Percentiles rank a stretch among this genome's conserved stretches.
These are phyloP conservation scores for Nitzschia inconspicua DNA, from an alignment of 108 stramenopile genomes.

Conservation along the genomic window DNA sequence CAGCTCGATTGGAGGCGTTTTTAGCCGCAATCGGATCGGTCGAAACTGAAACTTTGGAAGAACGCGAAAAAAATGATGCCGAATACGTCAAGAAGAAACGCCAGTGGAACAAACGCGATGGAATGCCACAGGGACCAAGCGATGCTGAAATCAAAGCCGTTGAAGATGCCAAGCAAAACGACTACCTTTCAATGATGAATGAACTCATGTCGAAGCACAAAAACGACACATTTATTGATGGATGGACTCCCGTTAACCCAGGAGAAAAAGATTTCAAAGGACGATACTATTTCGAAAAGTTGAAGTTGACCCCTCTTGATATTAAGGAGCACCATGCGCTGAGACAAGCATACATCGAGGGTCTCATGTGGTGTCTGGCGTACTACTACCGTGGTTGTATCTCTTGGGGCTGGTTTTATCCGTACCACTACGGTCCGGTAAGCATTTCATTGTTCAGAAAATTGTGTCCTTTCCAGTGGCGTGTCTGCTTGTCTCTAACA, in stretches of 20 bases:
- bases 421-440: constrained; percentile 89
- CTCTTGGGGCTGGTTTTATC: constrained; percentile 99
- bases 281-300: constrained; percentile 93
- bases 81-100: constrained; percentile 74
- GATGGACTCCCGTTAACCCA: constrained; percentile 49
- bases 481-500: background rate
- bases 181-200: constrained; percentile 68
- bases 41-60: constrained; percentile 83
- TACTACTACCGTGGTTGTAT: constrained; percentile 98
- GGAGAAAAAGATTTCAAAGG: constrained; percentile 93
- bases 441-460: background rate
- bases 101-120: constrained; percentile 82
- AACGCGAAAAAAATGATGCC: constrained; percentile 75
- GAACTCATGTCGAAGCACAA: constrained; percentile 46
- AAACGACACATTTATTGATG: constrained; percentile 53
- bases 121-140: constrained; percentile 57
- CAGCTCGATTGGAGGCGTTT: constrained; percentile 74
- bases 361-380: constrained; percentile 98
- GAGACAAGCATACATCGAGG: constrained; percentile 88
- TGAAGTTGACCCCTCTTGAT: constrained; percentile 80
- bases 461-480: background rate
- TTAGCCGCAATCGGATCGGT: constrained; percentile 81
- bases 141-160: constrained; percentile 74
- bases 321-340: constrained; percentile 65
- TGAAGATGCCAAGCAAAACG: constrained; percentile 78